Conservation (phyloP, 1,139 yeast species). For the Candida neerlandica region DNA sequence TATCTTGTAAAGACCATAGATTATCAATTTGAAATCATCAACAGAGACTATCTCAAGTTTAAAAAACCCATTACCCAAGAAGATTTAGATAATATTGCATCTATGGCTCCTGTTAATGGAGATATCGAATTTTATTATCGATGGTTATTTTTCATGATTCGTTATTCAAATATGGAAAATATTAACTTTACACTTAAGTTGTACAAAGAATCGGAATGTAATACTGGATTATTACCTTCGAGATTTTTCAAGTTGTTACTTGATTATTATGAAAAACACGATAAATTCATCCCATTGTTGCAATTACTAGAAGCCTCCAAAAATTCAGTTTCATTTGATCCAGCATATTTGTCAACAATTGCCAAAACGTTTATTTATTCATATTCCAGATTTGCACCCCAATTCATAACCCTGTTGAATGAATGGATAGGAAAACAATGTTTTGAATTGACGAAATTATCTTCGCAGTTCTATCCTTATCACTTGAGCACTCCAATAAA, state of each 20-base stretch:
- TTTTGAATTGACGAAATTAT: constrained; percentile 26
- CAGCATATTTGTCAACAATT: constrained; percentile 26
- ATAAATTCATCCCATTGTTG: constrained; percentile 16
- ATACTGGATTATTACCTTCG: constrained; percentile 5
- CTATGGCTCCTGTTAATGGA: constrained; percentile 9
- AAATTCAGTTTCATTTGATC: constrained; percentile 20
- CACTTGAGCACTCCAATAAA: constrained; percentile 21
- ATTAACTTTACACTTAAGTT: constrained; percentile 27
- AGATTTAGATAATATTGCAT: constrained; percentile 22
- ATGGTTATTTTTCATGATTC: constrained; percentile 19
- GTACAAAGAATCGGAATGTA: constrained; percentile 9
- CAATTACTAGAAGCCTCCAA: constrained; percentile 12
- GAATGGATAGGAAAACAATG: constrained; percentile 25
- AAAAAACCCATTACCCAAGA: constrained; percentile 29
- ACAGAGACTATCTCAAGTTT: constrained; percentile 26
- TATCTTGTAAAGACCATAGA: constrained; percentile 27
- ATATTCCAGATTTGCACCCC: constrained; percentile 36
- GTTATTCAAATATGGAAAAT: constrained; percentile 23
- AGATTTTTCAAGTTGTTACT: constrained; percentile 19
- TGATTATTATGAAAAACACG: constrained; percentile 16
- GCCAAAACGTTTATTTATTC: constrained; percentile 35
- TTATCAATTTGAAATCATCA: constrained; percentile 29
- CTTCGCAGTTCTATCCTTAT: constrained; percentile 36
- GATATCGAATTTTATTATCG: constrained; percentile 16
- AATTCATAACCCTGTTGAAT: constrained; percentile 25